phyloP scores from a whole-genome alignment of 306 rosid species.

The Fagus sylvatica region DNA sequence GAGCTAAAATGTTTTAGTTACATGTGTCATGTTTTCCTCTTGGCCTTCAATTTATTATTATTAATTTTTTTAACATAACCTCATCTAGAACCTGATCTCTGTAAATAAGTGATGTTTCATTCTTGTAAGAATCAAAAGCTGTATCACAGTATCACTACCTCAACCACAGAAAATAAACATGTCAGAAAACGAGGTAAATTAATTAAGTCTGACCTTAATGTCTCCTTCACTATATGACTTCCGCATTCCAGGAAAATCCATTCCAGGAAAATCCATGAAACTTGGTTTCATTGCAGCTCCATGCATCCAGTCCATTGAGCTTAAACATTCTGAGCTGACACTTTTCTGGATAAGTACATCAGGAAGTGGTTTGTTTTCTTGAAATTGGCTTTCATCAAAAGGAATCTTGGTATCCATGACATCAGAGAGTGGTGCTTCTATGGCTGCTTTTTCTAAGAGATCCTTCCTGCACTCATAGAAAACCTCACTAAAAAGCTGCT shows the following conservation, averaged over 20 bases:
- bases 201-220: slow-evolving; percentile 68
- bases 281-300: slow-evolving; percentile 56
- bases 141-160: background rate
- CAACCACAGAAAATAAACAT: slow-evolving; percentile 14
- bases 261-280: slow-evolving; percentile 63
- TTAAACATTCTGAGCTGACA: slow-evolving; percentile 65
- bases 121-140: background rate
- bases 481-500: slow-evolving; percentile 80
- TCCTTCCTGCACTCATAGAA: slow-evolving; percentile 80
- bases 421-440: slow-evolving; percentile 55
- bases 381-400: slow-evolving; percentile 50
- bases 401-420: slow-evolving; percentile 70
- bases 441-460: slow-evolving; percentile 67
- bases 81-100: background rate
- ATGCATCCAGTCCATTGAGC: slow-evolving; percentile 79
- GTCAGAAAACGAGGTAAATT: background rate
- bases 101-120: background rate
- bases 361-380: slow-evolving; percentile 53
- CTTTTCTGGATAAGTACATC: slow-evolving; percentile 64
- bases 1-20: background rate
- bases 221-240: slow-evolving; percentile 93
- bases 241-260: slow-evolving; percentile 86
- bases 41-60: background rate
- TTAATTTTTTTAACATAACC: background rate
- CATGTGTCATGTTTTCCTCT: background rate